Evolutionary conservation across 1,139 yeast species (phyloP).

Genomic region (Casaregolazyma suthepensis): DNA sequence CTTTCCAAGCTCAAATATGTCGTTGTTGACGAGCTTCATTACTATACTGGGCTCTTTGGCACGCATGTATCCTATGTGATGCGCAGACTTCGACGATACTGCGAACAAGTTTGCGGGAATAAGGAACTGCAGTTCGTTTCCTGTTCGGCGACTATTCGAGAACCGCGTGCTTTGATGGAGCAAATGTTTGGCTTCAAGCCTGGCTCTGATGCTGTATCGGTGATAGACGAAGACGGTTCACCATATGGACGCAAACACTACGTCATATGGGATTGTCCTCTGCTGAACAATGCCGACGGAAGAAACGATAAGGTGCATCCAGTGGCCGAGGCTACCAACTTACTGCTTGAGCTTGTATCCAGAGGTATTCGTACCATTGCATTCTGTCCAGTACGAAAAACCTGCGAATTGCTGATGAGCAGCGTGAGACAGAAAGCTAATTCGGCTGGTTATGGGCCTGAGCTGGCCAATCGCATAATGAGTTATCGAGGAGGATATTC

Average conservation of each 20-base stretch:
- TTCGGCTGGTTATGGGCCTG: slow-evolving; percentile 21
- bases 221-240: slow-evolving; percentile 75
- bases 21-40: slow-evolving; percentile 83
- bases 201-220: slow-evolving; percentile 34
- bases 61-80: slow-evolving; percentile 82
- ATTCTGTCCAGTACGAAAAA: slow-evolving; percentile 79
- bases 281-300: slow-evolving; percentile 53
- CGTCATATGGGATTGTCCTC: slow-evolving; percentile 80
- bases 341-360: slow-evolving; percentile 59
- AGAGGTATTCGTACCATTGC: slow-evolving; percentile 74
- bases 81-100: slow-evolving; percentile 65
- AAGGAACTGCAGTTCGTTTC: slow-evolving; percentile 58
- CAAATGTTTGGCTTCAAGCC: slow-evolving; percentile 53
- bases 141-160: slow-evolving; percentile 86
- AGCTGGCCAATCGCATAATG: slow-evolving; percentile 63
- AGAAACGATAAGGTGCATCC: slow-evolving; percentile 60
- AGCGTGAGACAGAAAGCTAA: slow-evolving; percentile 50
- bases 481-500: slow-evolving; percentile 95
- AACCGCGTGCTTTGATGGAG: slow-evolving; percentile 66
- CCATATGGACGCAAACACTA: slow-evolving; percentile 73
- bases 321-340: slow-evolving; percentile 67
- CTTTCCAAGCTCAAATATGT: slow-evolving; percentile 58
- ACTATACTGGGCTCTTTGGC: slow-evolving; percentile 86
- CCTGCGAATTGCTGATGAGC: slow-evolving; percentile 83
- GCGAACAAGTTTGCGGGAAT: slow-evolving; percentile 47